Conservation (phyloP, 768 basidiomycete species). For the Suillus lakei region DNA sequence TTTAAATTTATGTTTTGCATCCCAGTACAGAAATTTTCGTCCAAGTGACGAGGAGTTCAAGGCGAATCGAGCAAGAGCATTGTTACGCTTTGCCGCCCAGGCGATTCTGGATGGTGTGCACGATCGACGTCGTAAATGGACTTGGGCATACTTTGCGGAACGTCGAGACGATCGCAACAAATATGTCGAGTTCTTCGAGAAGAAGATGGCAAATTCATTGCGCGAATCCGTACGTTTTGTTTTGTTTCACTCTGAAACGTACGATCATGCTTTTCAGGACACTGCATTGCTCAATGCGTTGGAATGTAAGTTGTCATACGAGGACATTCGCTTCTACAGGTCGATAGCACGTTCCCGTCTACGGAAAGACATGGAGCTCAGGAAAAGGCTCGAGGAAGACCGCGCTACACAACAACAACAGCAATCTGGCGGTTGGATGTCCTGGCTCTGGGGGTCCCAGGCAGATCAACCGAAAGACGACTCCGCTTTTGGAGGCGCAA, state of each 20-base stretch:
- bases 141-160: constrained; percentile 89
- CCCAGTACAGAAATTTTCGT: constrained; percentile 78
- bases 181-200: constrained; percentile 87
- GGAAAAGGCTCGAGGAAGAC: constrained; percentile 69
- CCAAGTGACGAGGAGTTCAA: constrained; percentile 65
- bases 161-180: constrained; percentile 84
- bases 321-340: constrained; percentile 96
- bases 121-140: constrained; percentile 85
- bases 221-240: constrained; percentile 54
- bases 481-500: constrained; percentile 60
- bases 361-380: constrained; percentile 79
- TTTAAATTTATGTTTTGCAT: constrained; percentile 13
- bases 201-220: constrained; percentile 61
- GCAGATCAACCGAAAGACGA: constrained; percentile 49
- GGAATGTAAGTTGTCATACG: constrained; percentile 86
- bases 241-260: background rate
- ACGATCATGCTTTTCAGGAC: constrained; percentile 45
- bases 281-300: constrained; percentile 57
- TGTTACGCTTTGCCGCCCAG: constrained; percentile 76
- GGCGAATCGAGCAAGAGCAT: constrained; percentile 64
- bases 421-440: constrained; percentile 60
- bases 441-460: constrained; percentile 81
- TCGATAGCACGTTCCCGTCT: constrained; percentile 90
- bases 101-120: constrained; percentile 85
- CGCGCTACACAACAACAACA: constrained; percentile 57